Evolutionary conservation across 2,329 filamentous ascomycete genomes (phyloP).

Genomic region (Fusarium graminum): DNA sequence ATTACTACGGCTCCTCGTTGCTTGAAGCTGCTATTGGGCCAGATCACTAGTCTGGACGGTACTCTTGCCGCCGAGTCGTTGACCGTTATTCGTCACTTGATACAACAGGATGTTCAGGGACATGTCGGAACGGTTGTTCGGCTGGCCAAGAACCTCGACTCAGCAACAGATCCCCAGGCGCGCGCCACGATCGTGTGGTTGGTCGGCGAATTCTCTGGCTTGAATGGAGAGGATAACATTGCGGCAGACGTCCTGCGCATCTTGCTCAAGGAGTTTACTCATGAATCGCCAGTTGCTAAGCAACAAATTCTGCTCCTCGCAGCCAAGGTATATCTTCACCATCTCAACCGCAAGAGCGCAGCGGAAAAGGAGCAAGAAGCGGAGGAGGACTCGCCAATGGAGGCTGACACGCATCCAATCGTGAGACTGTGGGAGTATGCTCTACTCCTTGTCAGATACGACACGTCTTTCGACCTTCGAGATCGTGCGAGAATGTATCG

Average conservation of each 20-base stretch:
- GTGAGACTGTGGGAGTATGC: constrained; percentile 86
- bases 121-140: constrained; percentile 89
- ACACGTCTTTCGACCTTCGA: constrained; percentile 93
- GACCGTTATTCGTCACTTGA: constrained; percentile 94
- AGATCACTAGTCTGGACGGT: constrained; percentile 89
- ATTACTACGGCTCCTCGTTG: constrained; percentile 79
- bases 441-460: constrained; percentile 87
- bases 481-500: constrained; percentile 92
- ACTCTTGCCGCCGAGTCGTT: constrained; percentile 91
- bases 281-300: constrained; percentile 88
- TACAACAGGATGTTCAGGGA: constrained; percentile 86
- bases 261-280: constrained; percentile 84
- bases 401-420: constrained; percentile 71
- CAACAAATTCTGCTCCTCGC: constrained; percentile 91
- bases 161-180: constrained; percentile 86
- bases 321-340: constrained; percentile 96
- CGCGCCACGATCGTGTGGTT: constrained; percentile 97
- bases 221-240: constrained; percentile 86
- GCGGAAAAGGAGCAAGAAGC: constrained; percentile 53
- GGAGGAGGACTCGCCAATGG: constrained; percentile 51
- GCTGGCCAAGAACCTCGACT: constrained; percentile 91
- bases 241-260: constrained; percentile 93
- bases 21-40: constrained; percentile 82
- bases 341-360: constrained; percentile 75
- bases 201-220: constrained; percentile 90